Conservation (phyloP, 192 early-diverging fungal species). For the Cetraspora pellucida region DNA sequence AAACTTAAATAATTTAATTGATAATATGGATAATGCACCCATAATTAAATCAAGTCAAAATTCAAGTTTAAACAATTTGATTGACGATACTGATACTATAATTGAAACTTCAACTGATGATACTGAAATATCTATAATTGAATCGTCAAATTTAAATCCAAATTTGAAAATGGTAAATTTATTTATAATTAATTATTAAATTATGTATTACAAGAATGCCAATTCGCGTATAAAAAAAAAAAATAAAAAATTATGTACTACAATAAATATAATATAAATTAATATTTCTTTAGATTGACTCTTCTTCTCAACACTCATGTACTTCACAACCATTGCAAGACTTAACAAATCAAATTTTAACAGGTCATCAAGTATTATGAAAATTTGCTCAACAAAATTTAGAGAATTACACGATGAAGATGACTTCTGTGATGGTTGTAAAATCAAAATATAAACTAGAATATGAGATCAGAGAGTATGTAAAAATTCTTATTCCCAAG, state of each 20-base stretch:
- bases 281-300: not conserved
- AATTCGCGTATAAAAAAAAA: too few relatives aligned
- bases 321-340: not conserved
- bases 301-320: too few relatives aligned
- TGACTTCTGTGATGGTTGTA: not conserved
- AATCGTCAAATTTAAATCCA: too few relatives aligned
- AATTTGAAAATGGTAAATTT: not conserved
- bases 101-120: too few relatives aligned
- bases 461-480: too few relatives aligned
- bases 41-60: not conserved
- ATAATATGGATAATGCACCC: too few relatives aligned
- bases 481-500: too few relatives aligned
- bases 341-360: not conserved
- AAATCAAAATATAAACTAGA: not conserved
- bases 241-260: not conserved
- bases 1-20: too few relatives aligned
- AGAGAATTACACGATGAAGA: not conserved
- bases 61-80: too few relatives aligned
- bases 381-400: not conserved
- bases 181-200: not conserved
- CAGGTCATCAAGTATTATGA: not conserved
- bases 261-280: not conserved
- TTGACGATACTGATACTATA: too few relatives aligned
- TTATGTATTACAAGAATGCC: too few relatives aligned
- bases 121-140: too few relatives aligned